These are phyloP conservation scores for Backusella macrospora DNA, from an alignment of 192 early-diverging fungal genomes.

Conservation along the genomic window DNA sequence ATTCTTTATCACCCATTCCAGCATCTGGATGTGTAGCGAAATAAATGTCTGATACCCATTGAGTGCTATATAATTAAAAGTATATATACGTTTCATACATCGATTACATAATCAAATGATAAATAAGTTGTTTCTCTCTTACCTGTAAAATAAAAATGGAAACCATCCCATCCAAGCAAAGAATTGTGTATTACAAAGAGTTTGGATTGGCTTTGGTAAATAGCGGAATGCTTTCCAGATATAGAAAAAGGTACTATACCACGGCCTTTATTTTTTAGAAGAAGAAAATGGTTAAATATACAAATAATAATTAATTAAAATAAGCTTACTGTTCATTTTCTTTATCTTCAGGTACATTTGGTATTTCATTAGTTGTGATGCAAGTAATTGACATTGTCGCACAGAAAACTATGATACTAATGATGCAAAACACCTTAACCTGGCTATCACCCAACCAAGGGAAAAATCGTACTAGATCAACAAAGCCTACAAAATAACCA, in stretches of 20 bases:
- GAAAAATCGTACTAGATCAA: constrained; percentile 72
- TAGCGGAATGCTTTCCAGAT: constrained; percentile 60
- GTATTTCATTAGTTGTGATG: constrained; percentile 41
- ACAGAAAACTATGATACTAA: constrained; percentile 69
- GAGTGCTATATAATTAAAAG: constrained; percentile 44
- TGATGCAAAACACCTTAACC: constrained; percentile 76
- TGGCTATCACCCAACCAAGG: constrained; percentile 74
- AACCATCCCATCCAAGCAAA: constrained; percentile 98
- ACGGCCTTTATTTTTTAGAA: constrained; percentile 32
- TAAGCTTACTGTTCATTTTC: constrained; percentile 23
- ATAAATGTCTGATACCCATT: constrained; percentile 67
- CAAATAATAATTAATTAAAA: not conserved
- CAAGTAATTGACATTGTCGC: constrained; percentile 68
- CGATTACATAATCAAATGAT: not conserved
- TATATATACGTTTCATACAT: constrained; percentile 26
- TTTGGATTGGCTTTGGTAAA: constrained; percentile 72
- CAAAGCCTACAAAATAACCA: constrained; percentile 85
- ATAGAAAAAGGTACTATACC: constrained; percentile 46
- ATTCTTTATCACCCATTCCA: not conserved
- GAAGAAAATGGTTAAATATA: not conserved
- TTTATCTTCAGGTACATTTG: constrained; percentile 33
- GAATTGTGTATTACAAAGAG: constrained; percentile 88
- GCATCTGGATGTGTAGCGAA: constrained; percentile 31
- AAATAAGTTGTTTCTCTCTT: constrained; percentile 19
- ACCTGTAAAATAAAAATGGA: constrained; percentile 93